These are phyloP conservation scores for Physcomitrellopsis africana DNA, from an alignment of 225 moss, liverwort and hornwort species.

Conservation along the genomic window DNA sequence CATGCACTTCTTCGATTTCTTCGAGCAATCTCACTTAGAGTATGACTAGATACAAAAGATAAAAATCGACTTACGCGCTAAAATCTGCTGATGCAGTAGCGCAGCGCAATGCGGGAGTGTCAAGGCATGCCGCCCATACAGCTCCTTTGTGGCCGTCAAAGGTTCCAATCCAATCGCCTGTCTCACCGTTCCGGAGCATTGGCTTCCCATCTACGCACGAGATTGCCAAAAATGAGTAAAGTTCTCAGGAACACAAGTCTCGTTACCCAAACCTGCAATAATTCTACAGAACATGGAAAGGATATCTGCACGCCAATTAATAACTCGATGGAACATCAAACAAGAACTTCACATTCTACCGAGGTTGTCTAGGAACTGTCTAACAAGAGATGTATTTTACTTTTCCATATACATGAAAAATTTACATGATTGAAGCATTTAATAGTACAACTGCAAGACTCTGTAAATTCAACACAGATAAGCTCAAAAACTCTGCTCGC, in stretches of 20 bases:
- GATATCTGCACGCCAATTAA: too few relatives aligned
- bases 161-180: conserved; percentile 99
- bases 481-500: conserved; percentile 3
- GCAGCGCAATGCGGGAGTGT: conserved; percentile 88
- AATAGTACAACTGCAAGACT: not conserved
- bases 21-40: not conserved
- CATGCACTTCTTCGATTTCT: not conserved
- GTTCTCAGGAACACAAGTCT: not conserved
- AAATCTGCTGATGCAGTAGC: conserved; percentile 99
- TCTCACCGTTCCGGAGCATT: conserved; percentile 98
- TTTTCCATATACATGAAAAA: not conserved
- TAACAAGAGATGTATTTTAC: too few relatives aligned
- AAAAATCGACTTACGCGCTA: conserved; percentile 78
- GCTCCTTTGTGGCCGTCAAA: conserved; percentile 99
- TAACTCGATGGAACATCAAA: too few relatives aligned
- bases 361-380: too few relatives aligned
- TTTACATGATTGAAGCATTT: not conserved
- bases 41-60: not conserved
- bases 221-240: conserved; percentile 10
- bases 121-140: conserved; percentile 97
- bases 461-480: not conserved
- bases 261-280: not conserved
- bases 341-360: too few relatives aligned
- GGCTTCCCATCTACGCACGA: conserved; percentile 92
- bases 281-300: conserved; percentile 3